These are phyloP conservation scores for Lophiostoma macrostomum DNA, from an alignment of 495 filamentous ascomycete genomes.

Conservation along the genomic window DNA sequence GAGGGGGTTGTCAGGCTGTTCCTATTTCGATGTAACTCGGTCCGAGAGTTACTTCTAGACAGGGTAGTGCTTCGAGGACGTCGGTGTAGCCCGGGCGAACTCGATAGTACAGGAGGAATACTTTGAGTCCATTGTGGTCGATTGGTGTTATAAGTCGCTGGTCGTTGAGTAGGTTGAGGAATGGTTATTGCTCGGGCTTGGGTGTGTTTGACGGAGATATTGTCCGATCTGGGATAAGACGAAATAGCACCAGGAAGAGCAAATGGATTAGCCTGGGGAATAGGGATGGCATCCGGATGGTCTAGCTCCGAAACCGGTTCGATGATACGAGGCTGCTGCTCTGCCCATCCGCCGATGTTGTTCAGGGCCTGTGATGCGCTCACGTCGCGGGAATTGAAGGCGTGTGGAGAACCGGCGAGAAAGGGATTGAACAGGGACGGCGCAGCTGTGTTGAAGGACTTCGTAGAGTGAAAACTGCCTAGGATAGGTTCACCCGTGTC, in stretches of 20 bases:
- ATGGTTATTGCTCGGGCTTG: constrained; percentile 23
- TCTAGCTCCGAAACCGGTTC: constrained; percentile 20
- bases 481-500: constrained; percentile 1
- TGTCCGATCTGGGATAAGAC: background rate
- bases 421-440: constrained; percentile 19
- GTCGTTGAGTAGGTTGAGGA: constrained; percentile 11
- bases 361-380: constrained; percentile 16
- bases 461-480: background rate
- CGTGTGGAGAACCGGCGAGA: constrained; percentile 10
- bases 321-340: constrained; percentile 13
- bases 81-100: constrained; percentile 10
- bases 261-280: background rate
- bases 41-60: constrained; percentile 6
- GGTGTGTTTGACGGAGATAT: background rate
- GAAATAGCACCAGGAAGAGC: constrained; percentile 5
- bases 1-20: constrained; percentile 21
- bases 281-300: constrained; percentile 13
- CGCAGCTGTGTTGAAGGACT: constrained; percentile 9
- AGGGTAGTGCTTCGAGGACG: constrained; percentile 3
- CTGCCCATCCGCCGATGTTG: constrained; percentile 24
- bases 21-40: background rate
- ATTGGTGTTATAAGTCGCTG: background rate
- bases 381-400: constrained; percentile 12
- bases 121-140: background rate
- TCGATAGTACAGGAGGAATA: constrained; percentile 3